phyloP scores from a whole-genome alignment of 306 rosid genomes.

The Herpetospermum pedunculosum region DNA sequence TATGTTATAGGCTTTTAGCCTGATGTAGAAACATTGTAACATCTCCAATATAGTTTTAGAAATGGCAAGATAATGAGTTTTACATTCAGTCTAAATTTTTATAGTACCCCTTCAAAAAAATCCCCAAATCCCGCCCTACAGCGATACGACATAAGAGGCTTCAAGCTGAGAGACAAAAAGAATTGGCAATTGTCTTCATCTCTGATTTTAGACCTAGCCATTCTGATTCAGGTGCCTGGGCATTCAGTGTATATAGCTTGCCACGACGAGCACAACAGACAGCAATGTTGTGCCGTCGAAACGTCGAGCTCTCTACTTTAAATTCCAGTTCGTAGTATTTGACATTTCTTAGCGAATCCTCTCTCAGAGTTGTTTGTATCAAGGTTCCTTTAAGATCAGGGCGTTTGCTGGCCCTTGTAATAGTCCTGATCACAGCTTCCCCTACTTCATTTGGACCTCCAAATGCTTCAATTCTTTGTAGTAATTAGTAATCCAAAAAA shows the following conservation, averaged over 20 bases:
- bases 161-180: conserved; percentile 45
- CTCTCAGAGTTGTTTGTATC: conserved; percentile 45
- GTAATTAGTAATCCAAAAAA: neutral
- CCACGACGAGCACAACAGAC: conserved; percentile 66
- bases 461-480: conserved; percentile 59
- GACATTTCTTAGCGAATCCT: conserved; percentile 32
- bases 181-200: conserved; percentile 50
- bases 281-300: conserved; percentile 53
- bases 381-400: conserved; percentile 49
- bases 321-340: conserved; percentile 71
- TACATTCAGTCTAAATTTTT: neutral
- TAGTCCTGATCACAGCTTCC: conserved; percentile 50
- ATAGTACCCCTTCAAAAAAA: neutral
- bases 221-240: conserved; percentile 77
- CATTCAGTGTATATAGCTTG: conserved; percentile 61
- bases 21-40: conserved; percentile 5
- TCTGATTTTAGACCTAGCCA: conserved; percentile 50
- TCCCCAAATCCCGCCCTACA: neutral
- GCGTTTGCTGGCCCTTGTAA: conserved; percentile 50
- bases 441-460: conserved; percentile 88
- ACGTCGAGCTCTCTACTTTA: conserved; percentile 55
- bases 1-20: neutral
- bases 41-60: neutral
- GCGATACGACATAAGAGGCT: neutral
- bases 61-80: neutral